A percentile compares a stretch with the other conserved stretches of the same genome.
Evolutionary conservation across 805 yeast species (phyloP).

Genomic region (Soucietia sequanensis): DNA sequence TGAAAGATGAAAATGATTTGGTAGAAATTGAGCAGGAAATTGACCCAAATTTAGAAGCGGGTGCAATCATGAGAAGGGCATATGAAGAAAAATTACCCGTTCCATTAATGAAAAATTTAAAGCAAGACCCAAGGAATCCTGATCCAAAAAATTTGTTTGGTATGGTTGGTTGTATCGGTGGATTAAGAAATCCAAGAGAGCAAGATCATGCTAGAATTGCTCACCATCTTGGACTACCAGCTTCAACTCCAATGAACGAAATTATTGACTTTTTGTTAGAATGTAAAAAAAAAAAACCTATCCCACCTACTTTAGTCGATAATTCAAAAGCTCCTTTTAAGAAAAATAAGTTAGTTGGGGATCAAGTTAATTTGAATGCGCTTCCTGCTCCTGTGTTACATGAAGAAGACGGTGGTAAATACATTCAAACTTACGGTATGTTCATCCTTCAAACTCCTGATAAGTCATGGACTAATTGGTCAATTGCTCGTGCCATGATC

Average conservation of each 20-base stretch:
- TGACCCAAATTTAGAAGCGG: slow-evolving; percentile 23
- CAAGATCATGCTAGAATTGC: slow-evolving; percentile 25
- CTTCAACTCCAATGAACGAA: slow-evolving; percentile 17
- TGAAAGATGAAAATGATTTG: slow-evolving; percentile 19
- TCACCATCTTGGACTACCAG: slow-evolving; percentile 17
- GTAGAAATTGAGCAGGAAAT: slow-evolving; percentile 18
- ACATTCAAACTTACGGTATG: slow-evolving; percentile 27
- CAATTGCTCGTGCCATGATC: slow-evolving; percentile 25
- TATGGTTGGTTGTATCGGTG: slow-evolving; percentile 21
- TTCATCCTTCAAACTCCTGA: slow-evolving; percentile 23
- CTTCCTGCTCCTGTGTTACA: slow-evolving; percentile 21
- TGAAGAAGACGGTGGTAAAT: slow-evolving; percentile 21
- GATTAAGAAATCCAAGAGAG: slow-evolving; percentile 12
- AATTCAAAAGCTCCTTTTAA: slow-evolving; percentile 16
- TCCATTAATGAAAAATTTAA: slow-evolving; percentile 19
- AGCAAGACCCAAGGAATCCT: slow-evolving; percentile 7
- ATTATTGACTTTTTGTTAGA: slow-evolving; percentile 18
- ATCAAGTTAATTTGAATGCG: slow-evolving; percentile 14
- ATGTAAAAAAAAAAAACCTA: slow-evolving; percentile 11
- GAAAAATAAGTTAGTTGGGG: slow-evolving; percentile 14
- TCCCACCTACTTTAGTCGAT: slow-evolving; percentile 13
- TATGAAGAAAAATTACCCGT: slow-evolving; percentile 19
- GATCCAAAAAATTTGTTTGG: slow-evolving; percentile 13
- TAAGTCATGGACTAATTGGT: slow-evolving; percentile 25
- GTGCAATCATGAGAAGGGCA: slow-evolving; percentile 24